A percentile compares a stretch with the other conserved stretches of the same genome.
Evolutionary conservation across 768 basidiomycete genomes (phyloP).

Genomic region (Russula olivacea): DNA sequence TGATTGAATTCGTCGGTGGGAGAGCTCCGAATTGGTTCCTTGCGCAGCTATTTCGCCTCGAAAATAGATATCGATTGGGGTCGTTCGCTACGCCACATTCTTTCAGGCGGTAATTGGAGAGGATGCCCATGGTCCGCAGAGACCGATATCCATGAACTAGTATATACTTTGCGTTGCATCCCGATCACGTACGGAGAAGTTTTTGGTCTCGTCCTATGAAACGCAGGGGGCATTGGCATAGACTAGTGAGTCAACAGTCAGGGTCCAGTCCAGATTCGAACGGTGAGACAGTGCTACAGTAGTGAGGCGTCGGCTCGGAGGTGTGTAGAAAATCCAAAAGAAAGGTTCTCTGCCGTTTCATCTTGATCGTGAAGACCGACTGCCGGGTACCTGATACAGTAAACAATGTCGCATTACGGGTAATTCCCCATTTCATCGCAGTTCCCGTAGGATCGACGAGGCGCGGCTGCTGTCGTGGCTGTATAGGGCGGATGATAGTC

Average conservation of each 20-base stretch:
- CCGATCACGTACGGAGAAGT: not conserved
- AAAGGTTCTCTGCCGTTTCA: not conserved
- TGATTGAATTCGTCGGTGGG: not conserved
- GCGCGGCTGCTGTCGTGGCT: not conserved
- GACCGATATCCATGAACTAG: not conserved
- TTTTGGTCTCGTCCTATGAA: not conserved
- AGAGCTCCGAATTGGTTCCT: not conserved
- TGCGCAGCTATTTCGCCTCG: not conserved
- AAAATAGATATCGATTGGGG: not conserved
- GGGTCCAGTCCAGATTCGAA: not conserved
- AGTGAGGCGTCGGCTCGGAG: not conserved
- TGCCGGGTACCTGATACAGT: not conserved
- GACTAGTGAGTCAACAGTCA: not conserved
- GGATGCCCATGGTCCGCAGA: not conserved
- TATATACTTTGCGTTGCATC: not conserved
- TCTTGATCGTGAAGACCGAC: not conserved
- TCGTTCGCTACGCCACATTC: not conserved
- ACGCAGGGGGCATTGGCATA: not conserved
- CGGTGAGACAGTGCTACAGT: not conserved
- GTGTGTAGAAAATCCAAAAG: not conserved
- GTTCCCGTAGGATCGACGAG: not conserved
- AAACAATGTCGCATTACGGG: not conserved
- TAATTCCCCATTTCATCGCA: not conserved
- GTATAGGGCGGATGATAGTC: not conserved
- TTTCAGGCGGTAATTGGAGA: too few species aligned